phyloP scores from a whole-genome alignment of 331 rosid genomes.

The Spiraea crenata region DNA sequence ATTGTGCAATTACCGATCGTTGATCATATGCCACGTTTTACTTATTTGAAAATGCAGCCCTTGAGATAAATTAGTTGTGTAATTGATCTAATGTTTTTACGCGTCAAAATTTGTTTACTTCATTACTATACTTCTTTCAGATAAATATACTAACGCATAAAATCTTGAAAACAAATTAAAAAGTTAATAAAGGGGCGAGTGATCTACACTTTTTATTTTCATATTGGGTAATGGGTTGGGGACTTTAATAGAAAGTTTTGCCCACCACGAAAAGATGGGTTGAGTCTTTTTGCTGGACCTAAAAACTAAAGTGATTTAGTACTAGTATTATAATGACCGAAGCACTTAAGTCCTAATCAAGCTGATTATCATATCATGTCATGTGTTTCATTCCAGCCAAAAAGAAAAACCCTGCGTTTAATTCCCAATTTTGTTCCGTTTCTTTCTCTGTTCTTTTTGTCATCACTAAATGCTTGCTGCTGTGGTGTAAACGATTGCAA shows the following conservation, averaged over 20 bases:
- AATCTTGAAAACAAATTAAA: too few relatives aligned
- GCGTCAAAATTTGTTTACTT: too few relatives aligned
- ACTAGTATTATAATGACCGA: not conserved
- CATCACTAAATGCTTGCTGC: too few relatives aligned
- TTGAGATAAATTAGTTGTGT: too few relatives aligned
- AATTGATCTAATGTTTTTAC: too few relatives aligned
- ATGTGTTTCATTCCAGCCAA: slow-evolving; percentile 3
- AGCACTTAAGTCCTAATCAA: slow-evolving; percentile 16
- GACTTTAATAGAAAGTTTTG: slow-evolving; percentile 43
- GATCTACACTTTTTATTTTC: not conserved
- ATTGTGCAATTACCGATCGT: slow-evolving; percentile 24
- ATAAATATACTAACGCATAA: too few relatives aligned
- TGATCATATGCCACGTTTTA: too few relatives aligned
- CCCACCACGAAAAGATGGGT: slow-evolving; percentile 43
- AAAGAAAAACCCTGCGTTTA: slow-evolving; percentile 1
- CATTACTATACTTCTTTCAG: too few relatives aligned
- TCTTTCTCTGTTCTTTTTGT: slow-evolving; percentile 2
- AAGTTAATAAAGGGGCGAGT: too few relatives aligned
- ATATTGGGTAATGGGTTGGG: not conserved
- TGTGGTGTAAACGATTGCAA: not conserved
- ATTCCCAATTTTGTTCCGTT: not conserved
- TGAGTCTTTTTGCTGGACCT: slow-evolving; percentile 18
- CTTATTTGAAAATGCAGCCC: too few relatives aligned
- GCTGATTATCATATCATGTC: not conserved
- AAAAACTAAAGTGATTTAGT: not conserved